Base-by-base conservation (phyloP, 805 yeast genomes). In the Limtongozyma cylindracea region DNA sequence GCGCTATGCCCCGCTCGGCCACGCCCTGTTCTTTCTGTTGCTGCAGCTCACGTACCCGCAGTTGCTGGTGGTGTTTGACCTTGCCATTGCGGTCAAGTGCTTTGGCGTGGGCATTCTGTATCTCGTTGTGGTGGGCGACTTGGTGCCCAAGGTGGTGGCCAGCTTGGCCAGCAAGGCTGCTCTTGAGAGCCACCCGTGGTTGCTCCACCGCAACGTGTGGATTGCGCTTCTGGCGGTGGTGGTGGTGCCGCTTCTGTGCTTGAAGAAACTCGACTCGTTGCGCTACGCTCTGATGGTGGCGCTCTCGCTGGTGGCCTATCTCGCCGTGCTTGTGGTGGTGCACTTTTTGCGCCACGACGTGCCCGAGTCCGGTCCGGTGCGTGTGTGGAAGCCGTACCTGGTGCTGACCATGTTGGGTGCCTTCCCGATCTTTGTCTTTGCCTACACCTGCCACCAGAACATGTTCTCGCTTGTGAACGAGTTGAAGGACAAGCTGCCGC, bases 371-470 rank as follows among this genome's bases (percentile, higher is more conserved):
- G 33, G 49, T 21, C 15, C 15, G 5, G 15, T 6, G 15, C 15
- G 15, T 5, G 5, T 13, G 15, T 13, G 15, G 15, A 61, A 61
- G 21, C 60, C 58, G 20, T 51, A 48, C 13, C 43, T 38, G 4
- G 25, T 42, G 31, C 39, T 33, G 37, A 42, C 21, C 30, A 56
- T 40, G 35, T 44, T 70, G 26, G 55, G 71, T 12, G 63, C 78
- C 6, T 67, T 74, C 33, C 72, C 76, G 13, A 68, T 74, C 25
- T 58, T 73, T 17, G 68, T 74, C 9, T 69, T 74, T 42, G 88
- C 91, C 2, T 74, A 59, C 41, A 72, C 84, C 1, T 78, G 88
- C 22, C 72, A 72, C 27, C 84, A 74, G 46, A 74, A 72, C 41
- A 62, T 73, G 53, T 71, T 68, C 38, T 66, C 78, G 7, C 70